Conservation (phyloP, 108 stramenopile genomes). For the Parietichytrium sp. region DNA sequence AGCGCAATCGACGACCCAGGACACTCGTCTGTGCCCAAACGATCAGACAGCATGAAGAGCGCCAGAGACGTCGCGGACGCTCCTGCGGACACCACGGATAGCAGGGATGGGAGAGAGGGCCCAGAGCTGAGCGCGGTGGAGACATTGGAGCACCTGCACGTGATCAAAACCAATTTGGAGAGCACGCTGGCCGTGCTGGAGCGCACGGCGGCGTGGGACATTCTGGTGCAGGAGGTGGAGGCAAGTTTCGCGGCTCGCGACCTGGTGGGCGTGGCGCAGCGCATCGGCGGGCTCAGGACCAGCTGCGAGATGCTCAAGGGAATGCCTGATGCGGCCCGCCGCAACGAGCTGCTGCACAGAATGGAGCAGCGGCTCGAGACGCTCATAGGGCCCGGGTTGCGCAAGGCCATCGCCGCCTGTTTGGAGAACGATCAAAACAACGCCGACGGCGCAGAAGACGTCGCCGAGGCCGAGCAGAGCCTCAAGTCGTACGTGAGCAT, state of each 20-base stretch:
- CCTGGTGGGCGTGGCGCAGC: neutral
- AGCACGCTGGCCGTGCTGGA: neutral
- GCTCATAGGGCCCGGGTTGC: neutral
- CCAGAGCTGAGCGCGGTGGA: neutral
- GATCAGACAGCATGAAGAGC: neutral
- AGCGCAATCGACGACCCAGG: neutral
- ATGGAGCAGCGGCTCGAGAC: constrained; percentile 34
- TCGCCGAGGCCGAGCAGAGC: neutral
- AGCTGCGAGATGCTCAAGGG: neutral
- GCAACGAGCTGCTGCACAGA: neutral
- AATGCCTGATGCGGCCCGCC: neutral
- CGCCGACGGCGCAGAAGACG: neutral
- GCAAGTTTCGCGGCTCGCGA: neutral
- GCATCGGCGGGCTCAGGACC: neutral
- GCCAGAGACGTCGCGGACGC: no score
- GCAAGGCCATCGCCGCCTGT: neutral
- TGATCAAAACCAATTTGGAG: constrained; percentile 1
- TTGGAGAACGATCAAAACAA: neutral
- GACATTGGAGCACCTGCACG: neutral
- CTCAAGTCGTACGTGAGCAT: neutral
- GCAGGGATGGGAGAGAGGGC: neutral
- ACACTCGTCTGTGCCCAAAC: neutral
- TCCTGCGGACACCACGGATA: neutral
- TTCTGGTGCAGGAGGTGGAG: neutral
- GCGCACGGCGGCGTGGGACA: neutral